phyloP scores from a whole-genome alignment of 2,329 filamentous ascomycete genomes.

The Trichoderma aggressivum region DNA sequence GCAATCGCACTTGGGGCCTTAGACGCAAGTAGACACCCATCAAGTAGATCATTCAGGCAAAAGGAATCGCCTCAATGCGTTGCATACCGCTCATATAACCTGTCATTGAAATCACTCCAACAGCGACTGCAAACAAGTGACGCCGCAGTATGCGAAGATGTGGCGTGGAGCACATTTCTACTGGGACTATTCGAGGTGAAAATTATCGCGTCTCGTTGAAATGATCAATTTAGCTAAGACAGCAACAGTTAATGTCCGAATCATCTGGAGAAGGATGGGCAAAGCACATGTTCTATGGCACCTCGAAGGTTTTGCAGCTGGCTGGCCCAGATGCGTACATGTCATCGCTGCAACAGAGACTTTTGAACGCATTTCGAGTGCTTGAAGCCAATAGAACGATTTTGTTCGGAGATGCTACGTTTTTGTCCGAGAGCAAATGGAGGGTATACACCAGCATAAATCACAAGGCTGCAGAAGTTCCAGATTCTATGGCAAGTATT shows the following conservation, averaged over 20 bases:
- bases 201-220: rapidly evolving
- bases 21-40: slow-evolving; percentile 24
- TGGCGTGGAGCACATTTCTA: slow-evolving; percentile 28
- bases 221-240: not conserved
- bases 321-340: not conserved
- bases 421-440: slow-evolving; percentile 21
- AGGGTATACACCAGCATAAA: not conserved
- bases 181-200: slow-evolving; percentile 29
- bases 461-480: too few species aligned
- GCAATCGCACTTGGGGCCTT: slow-evolving; percentile 28
- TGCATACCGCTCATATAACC: slow-evolving; percentile 24
- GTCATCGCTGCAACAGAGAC: slow-evolving; percentile 10
- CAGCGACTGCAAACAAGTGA: slow-evolving; percentile 1
- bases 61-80: not conserved
- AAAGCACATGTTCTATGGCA: slow-evolving; percentile 30
- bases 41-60: not conserved
- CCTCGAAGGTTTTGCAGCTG: slow-evolving; percentile 24
- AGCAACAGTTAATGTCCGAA: slow-evolving; percentile 26
- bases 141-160: not conserved
- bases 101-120: slow-evolving; percentile 22
- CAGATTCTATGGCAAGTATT: not conserved
- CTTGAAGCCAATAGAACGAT: slow-evolving; percentile 28
- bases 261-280: slow-evolving; percentile 26
- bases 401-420: slow-evolving; percentile 25
- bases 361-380: slow-evolving; percentile 24